Evolutionary conservation across 768 basidiomycete genomes (phyloP).

Genomic region (Infundibulicybe gibba): DNA sequence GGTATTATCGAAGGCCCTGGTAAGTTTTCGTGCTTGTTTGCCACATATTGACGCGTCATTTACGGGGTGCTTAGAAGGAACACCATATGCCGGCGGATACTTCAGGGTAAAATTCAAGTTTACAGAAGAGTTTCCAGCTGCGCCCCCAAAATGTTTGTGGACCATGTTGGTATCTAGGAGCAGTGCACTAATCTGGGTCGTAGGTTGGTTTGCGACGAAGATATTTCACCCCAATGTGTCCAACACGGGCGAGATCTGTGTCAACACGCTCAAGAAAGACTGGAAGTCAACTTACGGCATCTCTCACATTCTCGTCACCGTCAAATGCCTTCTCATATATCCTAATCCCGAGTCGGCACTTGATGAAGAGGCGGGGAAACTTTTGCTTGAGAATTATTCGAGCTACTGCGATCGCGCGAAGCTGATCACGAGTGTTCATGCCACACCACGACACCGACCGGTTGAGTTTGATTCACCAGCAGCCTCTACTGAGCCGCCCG

Average conservation of each 20-base stretch:
- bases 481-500: slow-evolving; percentile 16
- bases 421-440: slow-evolving; percentile 90
- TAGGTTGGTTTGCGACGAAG: slow-evolving; percentile 90
- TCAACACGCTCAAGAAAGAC: slow-evolving; percentile 96
- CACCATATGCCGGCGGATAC: slow-evolving; percentile 66
- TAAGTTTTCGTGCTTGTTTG: slow-evolving; percentile 33
- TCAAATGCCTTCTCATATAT: slow-evolving; percentile 94
- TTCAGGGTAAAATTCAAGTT: slow-evolving; percentile 83
- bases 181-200: slow-evolving; percentile 4
- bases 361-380: slow-evolving; percentile 94
- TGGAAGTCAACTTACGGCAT: slow-evolving; percentile 94
- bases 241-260: slow-evolving; percentile 86
- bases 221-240: slow-evolving; percentile 99
- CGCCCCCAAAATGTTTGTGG: slow-evolving; percentile 86
- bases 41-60: slow-evolving; percentile 15
- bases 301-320: slow-evolving; percentile 84
- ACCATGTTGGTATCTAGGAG: not conserved
- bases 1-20: slow-evolving; percentile 91
- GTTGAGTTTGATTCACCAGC: slow-evolving; percentile 61
- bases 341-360: slow-evolving; percentile 96
- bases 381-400: slow-evolving; percentile 85
- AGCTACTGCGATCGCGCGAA: slow-evolving; percentile 84
- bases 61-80: slow-evolving; percentile 45
- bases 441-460: slow-evolving; percentile 73
- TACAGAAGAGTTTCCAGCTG: slow-evolving; percentile 89